phyloP scores from a whole-genome alignment of 768 basidiomycete genomes.

The Dacryopinax spathularia region DNA sequence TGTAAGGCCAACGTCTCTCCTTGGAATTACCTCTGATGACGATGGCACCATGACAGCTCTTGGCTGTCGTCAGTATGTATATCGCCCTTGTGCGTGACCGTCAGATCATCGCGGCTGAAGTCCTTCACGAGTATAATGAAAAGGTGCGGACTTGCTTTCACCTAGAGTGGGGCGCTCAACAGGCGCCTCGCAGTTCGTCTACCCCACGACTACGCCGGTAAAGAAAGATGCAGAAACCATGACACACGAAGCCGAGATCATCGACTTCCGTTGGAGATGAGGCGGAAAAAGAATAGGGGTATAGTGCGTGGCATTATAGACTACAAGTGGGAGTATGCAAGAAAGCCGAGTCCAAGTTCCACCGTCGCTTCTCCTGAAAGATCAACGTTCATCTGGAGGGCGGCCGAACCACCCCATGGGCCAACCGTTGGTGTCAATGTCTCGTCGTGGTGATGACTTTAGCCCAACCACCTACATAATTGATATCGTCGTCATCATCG shows the following conservation, averaged over 20 bases:
- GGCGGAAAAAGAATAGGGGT: not conserved
- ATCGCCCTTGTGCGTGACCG: constrained; percentile 57
- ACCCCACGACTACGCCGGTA: constrained; percentile 64
- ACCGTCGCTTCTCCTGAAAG: no score
- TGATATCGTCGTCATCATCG: not conserved
- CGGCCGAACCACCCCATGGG: no score
- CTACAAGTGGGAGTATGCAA: no score
- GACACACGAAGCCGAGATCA: constrained; percentile 72
- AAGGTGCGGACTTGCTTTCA: constrained; percentile 34
- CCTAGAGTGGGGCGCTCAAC: not conserved
- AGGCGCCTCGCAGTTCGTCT: constrained; percentile 46
- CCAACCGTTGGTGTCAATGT: no score
- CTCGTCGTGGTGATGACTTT: not conserved
- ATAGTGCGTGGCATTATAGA: no score
- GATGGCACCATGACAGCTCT: constrained; percentile 27
- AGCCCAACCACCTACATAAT: not conserved
- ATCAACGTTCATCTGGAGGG: no score
- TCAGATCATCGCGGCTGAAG: constrained; percentile 59
- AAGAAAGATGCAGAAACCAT: constrained; percentile 67
- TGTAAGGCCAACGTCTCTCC: constrained; percentile 27
- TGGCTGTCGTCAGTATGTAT: constrained; percentile 41
- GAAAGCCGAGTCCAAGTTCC: no score
- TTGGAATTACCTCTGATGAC: not conserved
- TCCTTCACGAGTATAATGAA: constrained; percentile 72
- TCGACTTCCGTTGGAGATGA: constrained; percentile 18